Evolutionary conservation across 352 stramenopile genomes (phyloP), one percentile per base, ranked within the genome.

Genomic region (Pythium brassicae): DNA sequence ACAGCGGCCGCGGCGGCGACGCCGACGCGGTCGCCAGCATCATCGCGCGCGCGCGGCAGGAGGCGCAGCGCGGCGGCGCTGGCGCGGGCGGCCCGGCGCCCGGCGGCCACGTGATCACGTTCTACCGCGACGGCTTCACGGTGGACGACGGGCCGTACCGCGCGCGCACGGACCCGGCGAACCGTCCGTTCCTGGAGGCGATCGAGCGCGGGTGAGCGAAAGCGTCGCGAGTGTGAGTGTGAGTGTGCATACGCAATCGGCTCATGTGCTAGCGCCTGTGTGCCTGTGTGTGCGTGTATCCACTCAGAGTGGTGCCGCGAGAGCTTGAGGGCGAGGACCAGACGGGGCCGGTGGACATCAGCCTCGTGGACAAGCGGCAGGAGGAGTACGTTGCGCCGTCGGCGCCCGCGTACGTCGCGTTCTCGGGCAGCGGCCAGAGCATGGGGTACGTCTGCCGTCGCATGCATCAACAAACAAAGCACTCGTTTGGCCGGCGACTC

Each of bases 81-180:
- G 67, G 59, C 12, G 43, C 58, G 7, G 59, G 34, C n/a, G 63
- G 47, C 5, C 54, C 29, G 10, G 5, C 29, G 29, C 43, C 46
- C 34, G 53, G 55, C 43, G 68, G 73, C 45, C 79, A 92, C 61
- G 64, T 88, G 17, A 91, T 94, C 60, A 94, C 84, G 3, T 94
- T 94, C 66, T 94, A 92, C 61, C 73, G 81, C 34, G 80, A 91
- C 20, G 84, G 84, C n/a, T 94, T 94, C 61, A 92, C 79, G 1
- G 84, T 94, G 5, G 79, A 94, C 40, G 76, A 89, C 39, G 84
- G 84, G 0, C 70, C 81, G n/a, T 94, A 94, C 59, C 77, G 84
- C 27, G 67, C 66, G 43, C 81, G 84, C 34, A 69, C 74, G 19
- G 84, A 94, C 43, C 68, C 79, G 19, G 74, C 59, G 37, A 94